A percentile compares a stretch with the other conserved stretches of the same genome.
Conservation (phyloP, 164 flowering plant species). For the Brasenia schreberi region DNA sequence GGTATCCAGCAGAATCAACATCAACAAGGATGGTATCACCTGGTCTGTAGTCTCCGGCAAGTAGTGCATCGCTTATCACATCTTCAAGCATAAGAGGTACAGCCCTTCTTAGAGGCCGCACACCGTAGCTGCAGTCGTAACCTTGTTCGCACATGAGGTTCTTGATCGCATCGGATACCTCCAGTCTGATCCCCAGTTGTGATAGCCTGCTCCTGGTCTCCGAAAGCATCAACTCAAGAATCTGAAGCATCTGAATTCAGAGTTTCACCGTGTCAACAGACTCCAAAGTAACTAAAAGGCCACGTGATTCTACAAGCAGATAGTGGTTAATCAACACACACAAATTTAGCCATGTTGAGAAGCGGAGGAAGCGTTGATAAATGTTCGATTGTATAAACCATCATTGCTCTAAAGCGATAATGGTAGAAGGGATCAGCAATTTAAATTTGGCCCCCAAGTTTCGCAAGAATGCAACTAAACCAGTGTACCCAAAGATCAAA, state of each 20-base stretch:
- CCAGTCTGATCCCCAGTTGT: slow-evolving; percentile 45
- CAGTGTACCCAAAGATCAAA: no score
- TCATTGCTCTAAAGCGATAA: no score
- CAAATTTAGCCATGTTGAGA: no score
- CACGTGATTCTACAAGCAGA: no score
- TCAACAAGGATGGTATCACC: slow-evolving; percentile 62
- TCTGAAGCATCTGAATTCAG: slow-evolving; percentile 57
- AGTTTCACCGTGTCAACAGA: not conserved
- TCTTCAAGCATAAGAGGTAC: slow-evolving; percentile 58
- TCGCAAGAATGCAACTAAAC: no score
- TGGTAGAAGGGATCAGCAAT: no score
- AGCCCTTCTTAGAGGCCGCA: slow-evolving; percentile 70
- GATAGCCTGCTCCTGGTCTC: slow-evolving; percentile 57
- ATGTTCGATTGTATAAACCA: no score
- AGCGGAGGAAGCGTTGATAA: no score
- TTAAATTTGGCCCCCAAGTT: no score
- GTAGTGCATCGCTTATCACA: slow-evolving; percentile 61
- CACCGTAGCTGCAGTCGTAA: slow-evolving; percentile 56
- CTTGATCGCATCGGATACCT: slow-evolving; percentile 52
- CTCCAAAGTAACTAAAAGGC: no score
- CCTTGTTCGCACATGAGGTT: slow-evolving; percentile 60
- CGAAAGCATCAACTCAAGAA: slow-evolving; percentile 45
- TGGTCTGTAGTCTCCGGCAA: slow-evolving; percentile 42
- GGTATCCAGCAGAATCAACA: slow-evolving; percentile 60
- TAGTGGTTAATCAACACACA: no score